Evolutionary conservation across 805 yeast species (phyloP).

Genomic region (Schizosaccharomyces japonicus): DNA sequence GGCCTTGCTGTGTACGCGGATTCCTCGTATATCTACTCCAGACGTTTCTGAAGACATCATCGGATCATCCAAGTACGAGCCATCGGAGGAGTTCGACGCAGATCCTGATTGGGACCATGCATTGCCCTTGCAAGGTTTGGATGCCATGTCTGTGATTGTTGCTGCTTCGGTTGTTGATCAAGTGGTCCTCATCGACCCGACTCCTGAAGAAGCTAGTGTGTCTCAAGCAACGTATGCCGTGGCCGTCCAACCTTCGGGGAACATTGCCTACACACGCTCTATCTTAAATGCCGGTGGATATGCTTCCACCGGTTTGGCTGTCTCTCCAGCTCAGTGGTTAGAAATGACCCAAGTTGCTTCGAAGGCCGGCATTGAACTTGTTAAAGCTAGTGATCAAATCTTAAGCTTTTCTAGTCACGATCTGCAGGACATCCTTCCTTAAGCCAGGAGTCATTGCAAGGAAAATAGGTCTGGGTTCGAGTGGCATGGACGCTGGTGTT

Average conservation of each 20-base stretch:
- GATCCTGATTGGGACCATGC: conserved; percentile 1
- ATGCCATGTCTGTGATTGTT: not conserved
- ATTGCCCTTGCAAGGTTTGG: not conserved
- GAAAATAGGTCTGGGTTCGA: no score
- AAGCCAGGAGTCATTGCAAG: no score
- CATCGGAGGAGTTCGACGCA: not conserved
- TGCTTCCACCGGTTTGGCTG: not conserved
- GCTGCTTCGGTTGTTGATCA: not conserved
- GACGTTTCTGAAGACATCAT: not conserved
- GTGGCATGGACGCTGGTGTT: no score
- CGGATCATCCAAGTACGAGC: not conserved
- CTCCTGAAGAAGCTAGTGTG: not conserved
- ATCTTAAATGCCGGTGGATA: not conserved
- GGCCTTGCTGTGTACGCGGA: not conserved
- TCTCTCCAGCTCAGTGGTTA: not conserved
- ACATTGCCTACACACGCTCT: not conserved
- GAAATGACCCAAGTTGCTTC: not conserved
- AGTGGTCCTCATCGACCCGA: not conserved
- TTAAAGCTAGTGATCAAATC: not conserved
- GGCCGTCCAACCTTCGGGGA: not conserved
- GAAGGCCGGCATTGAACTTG: not conserved
- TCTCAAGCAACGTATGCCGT: not conserved
- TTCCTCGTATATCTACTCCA: not conserved
- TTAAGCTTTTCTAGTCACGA: not conserved
- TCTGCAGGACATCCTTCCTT: not conserved